Evolutionary conservation across 495 filamentous ascomycete genomes (phyloP).

Genomic region (Aspergillus indologenus): DNA sequence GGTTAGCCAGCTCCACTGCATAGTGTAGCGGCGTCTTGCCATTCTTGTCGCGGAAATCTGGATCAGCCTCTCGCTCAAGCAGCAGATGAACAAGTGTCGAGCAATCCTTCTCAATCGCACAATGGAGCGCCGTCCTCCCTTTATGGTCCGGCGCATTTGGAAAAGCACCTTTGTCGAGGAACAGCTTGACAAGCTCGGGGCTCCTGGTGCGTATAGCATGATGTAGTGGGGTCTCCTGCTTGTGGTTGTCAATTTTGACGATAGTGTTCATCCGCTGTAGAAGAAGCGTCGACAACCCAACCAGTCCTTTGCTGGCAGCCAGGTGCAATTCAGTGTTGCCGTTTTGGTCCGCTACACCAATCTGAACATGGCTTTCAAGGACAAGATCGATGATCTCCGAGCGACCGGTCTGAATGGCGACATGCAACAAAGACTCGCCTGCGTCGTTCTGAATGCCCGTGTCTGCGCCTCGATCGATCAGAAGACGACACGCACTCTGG

Average conservation of each 20-base stretch:
- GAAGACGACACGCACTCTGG: not conserved
- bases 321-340: slow-evolving; percentile 7
- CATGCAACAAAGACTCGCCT: not conserved
- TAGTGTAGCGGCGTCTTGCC: slow-evolving; percentile 1
- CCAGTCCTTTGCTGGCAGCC: not conserved
- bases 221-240: slow-evolving; percentile 2
- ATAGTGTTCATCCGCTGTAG: not conserved
- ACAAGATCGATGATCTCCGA: not conserved
- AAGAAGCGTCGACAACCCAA: not conserved
- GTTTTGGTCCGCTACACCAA: not conserved
- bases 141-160: not conserved
- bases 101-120: not conserved
- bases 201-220: not conserved
- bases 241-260: not conserved
- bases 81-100: not conserved
- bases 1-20: not conserved
- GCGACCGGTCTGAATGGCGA: not conserved
- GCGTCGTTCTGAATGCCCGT: not conserved
- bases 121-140: not conserved
- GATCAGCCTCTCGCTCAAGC: not conserved
- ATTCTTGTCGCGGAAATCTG: not conserved
- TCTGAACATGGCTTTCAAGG: not conserved
- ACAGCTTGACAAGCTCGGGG: not conserved
- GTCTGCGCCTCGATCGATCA: not conserved
- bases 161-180: not conserved